phyloP scores from a whole-genome alignment of 495 filamentous ascomycete species.

The Hyaloscypha finlandica region DNA sequence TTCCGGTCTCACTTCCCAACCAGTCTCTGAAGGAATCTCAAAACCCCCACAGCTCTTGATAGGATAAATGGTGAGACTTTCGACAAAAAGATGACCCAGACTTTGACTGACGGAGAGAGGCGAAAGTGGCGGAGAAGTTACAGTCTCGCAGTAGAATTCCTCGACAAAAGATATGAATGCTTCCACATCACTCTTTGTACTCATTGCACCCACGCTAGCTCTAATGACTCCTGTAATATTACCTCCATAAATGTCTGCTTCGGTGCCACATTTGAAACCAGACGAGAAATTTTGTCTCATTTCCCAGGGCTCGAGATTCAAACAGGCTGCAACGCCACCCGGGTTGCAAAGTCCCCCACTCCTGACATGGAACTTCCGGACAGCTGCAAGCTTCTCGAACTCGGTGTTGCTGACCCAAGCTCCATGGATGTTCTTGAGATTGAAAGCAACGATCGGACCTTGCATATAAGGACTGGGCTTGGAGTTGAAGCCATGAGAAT shows the following conservation, averaged over 20 bases:
- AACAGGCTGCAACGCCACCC: conserved; percentile 71
- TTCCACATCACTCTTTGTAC: conserved; percentile 72
- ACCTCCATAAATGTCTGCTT: conserved; percentile 77
- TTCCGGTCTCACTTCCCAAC: conserved; percentile 76
- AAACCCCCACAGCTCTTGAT: conserved; percentile 89
- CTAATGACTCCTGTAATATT: conserved; percentile 88
- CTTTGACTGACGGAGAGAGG: neutral
- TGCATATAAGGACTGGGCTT: conserved; percentile 44
- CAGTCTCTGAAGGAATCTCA: conserved; percentile 59
- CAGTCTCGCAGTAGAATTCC: conserved; percentile 72
- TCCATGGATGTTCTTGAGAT: conserved; percentile 65
- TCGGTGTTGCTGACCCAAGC: conserved; percentile 80
- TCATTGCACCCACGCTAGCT: conserved; percentile 87
- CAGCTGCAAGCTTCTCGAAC: conserved; percentile 77
- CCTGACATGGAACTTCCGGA: conserved; percentile 78
- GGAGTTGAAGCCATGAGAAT: conserved; percentile 43
- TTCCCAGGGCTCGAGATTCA: conserved; percentile 73
- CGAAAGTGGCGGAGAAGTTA: conserved; percentile 13
- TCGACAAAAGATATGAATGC: conserved; percentile 68
- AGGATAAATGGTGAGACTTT: conserved; percentile 71
- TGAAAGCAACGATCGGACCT: conserved; percentile 85
- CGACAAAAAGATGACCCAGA: conserved; percentile 38
- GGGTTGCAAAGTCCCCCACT: conserved; percentile 92
- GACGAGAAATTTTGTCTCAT: conserved; percentile 78
- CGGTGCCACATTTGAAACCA: conserved; percentile 77